phyloP scores from a whole-genome alignment of 1,284 basidiomycete genomes.

The Rhodotorula mucilaginosa region DNA sequence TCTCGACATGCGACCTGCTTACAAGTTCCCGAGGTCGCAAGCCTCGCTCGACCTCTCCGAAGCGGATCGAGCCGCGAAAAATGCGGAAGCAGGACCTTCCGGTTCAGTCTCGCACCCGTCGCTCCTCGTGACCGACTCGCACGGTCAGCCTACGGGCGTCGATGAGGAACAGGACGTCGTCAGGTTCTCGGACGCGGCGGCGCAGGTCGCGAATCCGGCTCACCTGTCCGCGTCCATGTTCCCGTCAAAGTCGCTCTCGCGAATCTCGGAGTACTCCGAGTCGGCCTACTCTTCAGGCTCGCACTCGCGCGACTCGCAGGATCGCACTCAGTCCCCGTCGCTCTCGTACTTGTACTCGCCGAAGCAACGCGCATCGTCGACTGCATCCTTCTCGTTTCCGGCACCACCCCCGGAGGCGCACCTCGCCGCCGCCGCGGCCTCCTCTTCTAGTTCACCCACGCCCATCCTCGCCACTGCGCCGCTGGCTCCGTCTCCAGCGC shows the following conservation, averaged over 20 bases:
- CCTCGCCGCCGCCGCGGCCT: background rate
- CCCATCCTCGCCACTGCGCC: background rate
- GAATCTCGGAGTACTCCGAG: constrained; percentile 29
- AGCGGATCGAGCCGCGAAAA: background rate
- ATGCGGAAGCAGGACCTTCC: background rate
- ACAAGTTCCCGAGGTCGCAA: constrained; percentile 22
- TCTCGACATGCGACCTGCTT: constrained; percentile 14
- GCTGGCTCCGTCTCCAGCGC: constrained; percentile 5
- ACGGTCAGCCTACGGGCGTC: constrained; percentile 2
- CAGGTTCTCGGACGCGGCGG: constrained; percentile 8
- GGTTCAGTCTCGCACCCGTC: constrained; percentile 14
- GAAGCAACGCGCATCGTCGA: background rate
- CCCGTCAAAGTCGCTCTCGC: constrained; percentile 18
- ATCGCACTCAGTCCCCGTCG: background rate
- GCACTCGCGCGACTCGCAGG: constrained; percentile 10
- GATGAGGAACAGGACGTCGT: constrained; percentile 16
- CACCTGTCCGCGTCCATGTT: constrained; percentile 17
- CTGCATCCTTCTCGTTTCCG: constrained; percentile 7
- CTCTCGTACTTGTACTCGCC: background rate
- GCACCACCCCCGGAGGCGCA: constrained; percentile 3
- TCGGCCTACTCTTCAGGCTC: constrained; percentile 23
- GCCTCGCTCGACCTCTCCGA: constrained; percentile 27
- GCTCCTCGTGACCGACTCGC: constrained; percentile 27
- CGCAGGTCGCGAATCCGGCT: background rate
- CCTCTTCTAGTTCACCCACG: background rate